These are phyloP conservation scores for Colletotrichum melonis DNA, from an alignment of 2,329 filamentous ascomycete species.

Conservation along the genomic window DNA sequence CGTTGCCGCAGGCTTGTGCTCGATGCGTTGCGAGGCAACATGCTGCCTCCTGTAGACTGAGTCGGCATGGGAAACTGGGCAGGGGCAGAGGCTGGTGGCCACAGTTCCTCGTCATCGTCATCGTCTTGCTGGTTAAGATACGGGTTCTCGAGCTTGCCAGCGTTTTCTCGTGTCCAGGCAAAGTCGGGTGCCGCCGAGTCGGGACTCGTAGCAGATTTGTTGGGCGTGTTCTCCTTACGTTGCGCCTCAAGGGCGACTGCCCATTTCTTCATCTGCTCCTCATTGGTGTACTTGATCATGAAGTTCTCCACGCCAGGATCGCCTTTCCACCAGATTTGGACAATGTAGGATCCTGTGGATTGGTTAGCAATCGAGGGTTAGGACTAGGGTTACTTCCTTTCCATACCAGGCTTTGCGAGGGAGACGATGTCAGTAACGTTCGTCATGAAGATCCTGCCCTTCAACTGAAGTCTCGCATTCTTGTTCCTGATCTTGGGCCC, in stretches of 20 bases:
- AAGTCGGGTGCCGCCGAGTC: conserved; percentile 77
- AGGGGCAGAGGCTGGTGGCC: conserved; percentile 47
- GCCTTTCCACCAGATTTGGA: conserved; percentile 99
- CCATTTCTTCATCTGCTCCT: conserved; percentile 96
- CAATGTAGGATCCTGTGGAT: conserved; percentile 82
- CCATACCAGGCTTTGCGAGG: conserved; percentile 85
- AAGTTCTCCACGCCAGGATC: conserved; percentile 97
- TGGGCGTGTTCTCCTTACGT: conserved; percentile 69
- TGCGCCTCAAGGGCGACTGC: conserved; percentile 82
- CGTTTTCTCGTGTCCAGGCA: conserved; percentile 79
- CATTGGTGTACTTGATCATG: conserved; percentile 90
- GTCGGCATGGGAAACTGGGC: conserved; percentile 48
- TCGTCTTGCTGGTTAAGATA: conserved; percentile 76
- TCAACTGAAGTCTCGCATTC: conserved; percentile 89
- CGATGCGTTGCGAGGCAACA: conserved; percentile 74
- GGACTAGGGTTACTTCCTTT: neutral
- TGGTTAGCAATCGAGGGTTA: conserved; percentile 15
- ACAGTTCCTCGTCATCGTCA: conserved; percentile 68
- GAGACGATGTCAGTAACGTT: conserved; percentile 97
- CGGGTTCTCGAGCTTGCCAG: conserved; percentile 79
- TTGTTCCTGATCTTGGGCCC: conserved; percentile 70
- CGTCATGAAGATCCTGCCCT: conserved; percentile 98
- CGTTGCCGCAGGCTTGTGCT: conserved; percentile 80
- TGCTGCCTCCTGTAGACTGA: conserved; percentile 50
- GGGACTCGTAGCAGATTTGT: conserved; percentile 55